phyloP scores from a whole-genome alignment of 1,284 basidiomycete species.

The Tylopilus sp. region DNA sequence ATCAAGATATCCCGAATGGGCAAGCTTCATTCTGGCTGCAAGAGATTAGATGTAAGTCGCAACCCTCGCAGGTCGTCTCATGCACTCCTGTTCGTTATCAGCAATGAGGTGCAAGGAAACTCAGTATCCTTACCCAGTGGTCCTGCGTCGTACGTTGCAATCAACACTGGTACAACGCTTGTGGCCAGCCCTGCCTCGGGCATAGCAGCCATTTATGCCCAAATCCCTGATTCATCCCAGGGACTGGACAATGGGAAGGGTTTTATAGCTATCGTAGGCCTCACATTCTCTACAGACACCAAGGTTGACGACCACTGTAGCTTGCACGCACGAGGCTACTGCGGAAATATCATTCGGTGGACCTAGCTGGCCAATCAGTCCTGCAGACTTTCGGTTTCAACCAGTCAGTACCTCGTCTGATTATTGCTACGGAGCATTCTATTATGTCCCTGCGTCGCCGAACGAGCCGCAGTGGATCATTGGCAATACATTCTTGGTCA shows the following conservation, averaged over 20 bases:
- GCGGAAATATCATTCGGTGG: slow-evolving; percentile 55
- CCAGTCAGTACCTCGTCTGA: slow-evolving; percentile 2
- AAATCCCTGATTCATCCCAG: slow-evolving; percentile 39
- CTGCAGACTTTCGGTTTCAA: slow-evolving; percentile 25
- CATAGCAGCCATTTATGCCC: slow-evolving; percentile 42
- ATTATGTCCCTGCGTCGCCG: slow-evolving; percentile 16
- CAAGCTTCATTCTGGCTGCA: slow-evolving; percentile 42
- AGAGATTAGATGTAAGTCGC: slow-evolving; percentile 28
- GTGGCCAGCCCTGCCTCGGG: slow-evolving; percentile 43
- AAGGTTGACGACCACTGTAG: slow-evolving; percentile 29
- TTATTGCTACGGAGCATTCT: slow-evolving; percentile 29
- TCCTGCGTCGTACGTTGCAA: slow-evolving; percentile 40
- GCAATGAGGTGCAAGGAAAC: slow-evolving; percentile 43
- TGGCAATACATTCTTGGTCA: slow-evolving; percentile 28
- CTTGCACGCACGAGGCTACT: slow-evolving; percentile 36
- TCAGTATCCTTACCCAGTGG: slow-evolving; percentile 34
- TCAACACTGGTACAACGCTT: slow-evolving; percentile 54
- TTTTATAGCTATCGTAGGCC: slow-evolving; percentile 45
- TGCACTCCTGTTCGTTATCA: slow-evolving; percentile 14
- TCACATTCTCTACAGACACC: background rate
- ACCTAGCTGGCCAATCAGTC: slow-evolving; percentile 24
- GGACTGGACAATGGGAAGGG: slow-evolving; percentile 38
- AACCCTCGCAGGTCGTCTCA: background rate
- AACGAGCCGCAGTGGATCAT: slow-evolving; percentile 25
- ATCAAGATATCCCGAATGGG: slow-evolving; percentile 32